phyloP scores from a whole-genome alignment of 495 filamentous ascomycete genomes.

The Trichoderma orchidacearum region DNA sequence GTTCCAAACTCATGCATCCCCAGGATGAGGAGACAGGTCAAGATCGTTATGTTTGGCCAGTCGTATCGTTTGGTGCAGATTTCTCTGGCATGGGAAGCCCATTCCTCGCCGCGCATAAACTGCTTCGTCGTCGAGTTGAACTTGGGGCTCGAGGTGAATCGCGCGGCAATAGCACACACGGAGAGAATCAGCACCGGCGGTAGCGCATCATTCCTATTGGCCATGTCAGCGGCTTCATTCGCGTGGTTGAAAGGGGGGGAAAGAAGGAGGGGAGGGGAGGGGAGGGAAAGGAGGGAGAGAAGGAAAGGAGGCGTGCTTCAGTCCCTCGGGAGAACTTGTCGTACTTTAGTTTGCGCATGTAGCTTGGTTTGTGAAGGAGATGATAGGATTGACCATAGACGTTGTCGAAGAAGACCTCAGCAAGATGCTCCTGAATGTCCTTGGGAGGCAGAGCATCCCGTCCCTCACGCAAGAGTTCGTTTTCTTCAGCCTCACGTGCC shows the following conservation, averaged over 20 bases:
- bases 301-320: slow-evolving; percentile 2
- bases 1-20: slow-evolving; percentile 94
- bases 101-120: slow-evolving; percentile 82
- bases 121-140: slow-evolving; percentile 61
- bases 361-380: slow-evolving; percentile 93
- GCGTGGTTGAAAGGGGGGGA: neutral
- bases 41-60: slow-evolving; percentile 87
- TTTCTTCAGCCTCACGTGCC: slow-evolving; percentile 55
- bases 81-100: slow-evolving; percentile 71
- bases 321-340: slow-evolving; percentile 8
- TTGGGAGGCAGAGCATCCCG: slow-evolving; percentile 71
- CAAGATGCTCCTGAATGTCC: slow-evolving; percentile 87
- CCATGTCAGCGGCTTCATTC: neutral
- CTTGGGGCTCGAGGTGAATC: slow-evolving; percentile 91
- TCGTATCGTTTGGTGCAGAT: slow-evolving; percentile 80
- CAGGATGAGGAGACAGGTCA: slow-evolving; percentile 77
- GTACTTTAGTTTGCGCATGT: slow-evolving; percentile 70
- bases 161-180: slow-evolving; percentile 82
- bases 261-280: neutral
- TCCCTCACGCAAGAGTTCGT: slow-evolving; percentile 62
- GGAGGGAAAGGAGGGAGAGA: neutral
- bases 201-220: slow-evolving; percentile 33
- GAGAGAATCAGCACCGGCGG: slow-evolving; percentile 84
- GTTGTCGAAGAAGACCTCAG: slow-evolving; percentile 92
- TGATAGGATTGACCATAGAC: slow-evolving; percentile 93